Evolutionary conservation across 2,329 filamentous ascomycete genomes (phyloP).

Genomic region (Ophiostoma populinum): DNA sequence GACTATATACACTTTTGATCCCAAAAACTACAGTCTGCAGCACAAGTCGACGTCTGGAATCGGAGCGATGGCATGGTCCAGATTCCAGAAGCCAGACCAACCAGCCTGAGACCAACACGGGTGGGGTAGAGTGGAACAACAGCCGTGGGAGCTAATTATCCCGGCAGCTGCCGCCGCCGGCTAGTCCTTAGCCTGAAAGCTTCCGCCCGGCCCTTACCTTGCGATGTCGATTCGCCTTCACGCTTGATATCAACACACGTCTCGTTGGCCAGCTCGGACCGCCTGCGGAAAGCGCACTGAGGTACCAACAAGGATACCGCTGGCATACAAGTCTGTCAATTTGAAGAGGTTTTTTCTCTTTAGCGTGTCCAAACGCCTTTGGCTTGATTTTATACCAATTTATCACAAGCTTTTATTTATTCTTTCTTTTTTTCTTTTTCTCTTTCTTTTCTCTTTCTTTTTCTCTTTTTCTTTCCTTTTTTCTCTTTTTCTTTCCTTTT

Average conservation of each 20-base stretch:
- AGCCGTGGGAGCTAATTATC: no score
- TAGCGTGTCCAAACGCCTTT: background rate
- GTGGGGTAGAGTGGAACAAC: no score
- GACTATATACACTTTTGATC: no score
- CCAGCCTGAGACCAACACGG: no score
- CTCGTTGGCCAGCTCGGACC: background rate
- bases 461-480: background rate
- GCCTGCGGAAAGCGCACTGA: background rate
- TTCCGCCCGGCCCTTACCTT: conserved; percentile 7
- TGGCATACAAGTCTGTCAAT: no score
- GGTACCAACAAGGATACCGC: no score
- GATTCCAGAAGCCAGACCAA: no score
- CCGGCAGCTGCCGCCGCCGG: conserved; percentile 8
- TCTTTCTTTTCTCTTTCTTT: background rate
- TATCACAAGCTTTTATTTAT: background rate
- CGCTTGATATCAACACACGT: background rate
- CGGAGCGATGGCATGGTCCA: no score
- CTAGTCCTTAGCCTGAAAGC: conserved; percentile 3
- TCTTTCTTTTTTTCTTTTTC: background rate
- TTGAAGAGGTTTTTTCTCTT: background rate
- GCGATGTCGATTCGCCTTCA: conserved; percentile 4
- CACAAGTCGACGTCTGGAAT: no score
- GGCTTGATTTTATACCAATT: background rate
- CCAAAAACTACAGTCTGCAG: no score
- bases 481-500: background rate